phyloP scores from a whole-genome alignment of 768 basidiomycete genomes.

The Pleurotus tuber-regium region DNA sequence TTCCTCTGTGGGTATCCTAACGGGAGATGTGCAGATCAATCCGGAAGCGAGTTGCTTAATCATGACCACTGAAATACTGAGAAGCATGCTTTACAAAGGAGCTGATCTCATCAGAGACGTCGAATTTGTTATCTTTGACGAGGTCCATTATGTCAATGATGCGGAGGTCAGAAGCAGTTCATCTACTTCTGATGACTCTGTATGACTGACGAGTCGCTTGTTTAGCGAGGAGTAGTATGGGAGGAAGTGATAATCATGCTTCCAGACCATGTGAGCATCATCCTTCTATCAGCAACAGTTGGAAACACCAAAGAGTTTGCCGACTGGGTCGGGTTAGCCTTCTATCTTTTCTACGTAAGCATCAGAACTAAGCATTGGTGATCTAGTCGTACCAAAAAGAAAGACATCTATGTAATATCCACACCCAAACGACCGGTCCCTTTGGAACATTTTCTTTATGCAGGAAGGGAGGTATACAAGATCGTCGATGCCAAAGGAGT shows the following conservation, averaged over 20 bases:
- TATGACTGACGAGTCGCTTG: slow-evolving; percentile 9
- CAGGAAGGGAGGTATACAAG: slow-evolving; percentile 90
- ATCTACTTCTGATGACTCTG: too few relatives aligned
- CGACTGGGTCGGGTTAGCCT: slow-evolving; percentile 94
- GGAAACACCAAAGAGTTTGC: slow-evolving; percentile 98
- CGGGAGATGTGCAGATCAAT: slow-evolving; percentile 99
- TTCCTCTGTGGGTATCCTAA: slow-evolving; percentile 90
- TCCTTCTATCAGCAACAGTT: slow-evolving; percentile 94
- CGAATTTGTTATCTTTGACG: slow-evolving; percentile 99
- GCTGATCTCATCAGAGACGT: slow-evolving; percentile 98
- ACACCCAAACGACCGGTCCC: slow-evolving; percentile 96
- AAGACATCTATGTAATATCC: slow-evolving; percentile 98
- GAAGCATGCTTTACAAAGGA: slow-evolving; percentile 98
- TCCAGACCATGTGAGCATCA: slow-evolving; percentile 97
- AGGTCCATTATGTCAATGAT: slow-evolving; percentile 99
- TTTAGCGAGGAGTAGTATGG: slow-evolving; percentile 96
- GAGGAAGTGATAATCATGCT: slow-evolving; percentile 99
- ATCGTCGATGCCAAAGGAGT: slow-evolving; percentile 82
- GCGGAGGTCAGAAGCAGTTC: slow-evolving; percentile 89
- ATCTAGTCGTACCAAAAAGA: slow-evolving; percentile 92
- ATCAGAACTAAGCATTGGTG: slow-evolving; percentile 10
- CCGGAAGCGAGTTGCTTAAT: slow-evolving; percentile 96
- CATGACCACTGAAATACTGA: slow-evolving; percentile 97
- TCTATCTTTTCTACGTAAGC: background rate
- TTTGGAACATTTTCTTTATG: slow-evolving; percentile 94